These are phyloP conservation scores for Rhizomucor pusillus DNA, from an alignment of 371 early-diverging fungal species.

Conservation along the genomic window DNA sequence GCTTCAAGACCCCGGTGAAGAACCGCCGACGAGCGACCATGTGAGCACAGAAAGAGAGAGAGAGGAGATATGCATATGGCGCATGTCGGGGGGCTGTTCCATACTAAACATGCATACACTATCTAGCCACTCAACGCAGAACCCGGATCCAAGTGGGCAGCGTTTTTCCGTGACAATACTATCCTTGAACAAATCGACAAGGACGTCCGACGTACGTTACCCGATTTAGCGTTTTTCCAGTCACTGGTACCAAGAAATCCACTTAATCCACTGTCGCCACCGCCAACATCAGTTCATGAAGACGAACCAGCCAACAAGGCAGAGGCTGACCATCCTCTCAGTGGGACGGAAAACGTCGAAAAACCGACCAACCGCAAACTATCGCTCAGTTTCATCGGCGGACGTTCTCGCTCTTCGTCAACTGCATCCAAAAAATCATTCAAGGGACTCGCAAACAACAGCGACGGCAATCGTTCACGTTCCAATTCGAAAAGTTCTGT, in stretches of 20 bases:
- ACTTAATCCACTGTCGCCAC: conserved; percentile 50
- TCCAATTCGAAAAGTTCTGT: conserved; percentile 46
- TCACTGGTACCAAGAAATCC: conserved; percentile 53
- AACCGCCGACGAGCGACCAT: conserved; percentile 42
- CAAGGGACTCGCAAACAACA: conserved; percentile 11
- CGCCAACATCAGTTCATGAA: conserved; percentile 12
- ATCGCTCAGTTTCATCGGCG: conserved; percentile 42
- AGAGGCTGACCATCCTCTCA: conserved; percentile 6
- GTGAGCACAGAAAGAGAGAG: conserved; percentile 25
- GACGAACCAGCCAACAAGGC: too few species aligned
- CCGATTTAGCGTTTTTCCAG: conserved; percentile 84
- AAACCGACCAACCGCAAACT: conserved; percentile 20
- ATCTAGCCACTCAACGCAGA: conserved; percentile 46
- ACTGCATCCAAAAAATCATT: conserved; percentile 39
- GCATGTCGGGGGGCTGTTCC: conserved; percentile 4
- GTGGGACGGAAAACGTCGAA: conserved; percentile 2
- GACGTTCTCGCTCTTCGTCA: conserved; percentile 42
- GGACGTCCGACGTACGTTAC: conserved; percentile 79
- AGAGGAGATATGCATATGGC: background rate
- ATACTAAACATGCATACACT: conserved; percentile 1
- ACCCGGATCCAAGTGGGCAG: conserved; percentile 50
- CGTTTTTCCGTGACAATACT: conserved; percentile 56
- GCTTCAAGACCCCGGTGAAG: conserved; percentile 47
- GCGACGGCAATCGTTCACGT: conserved; percentile 21
- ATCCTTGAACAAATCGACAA: conserved; percentile 81